phyloP scores from a whole-genome alignment of 2,329 filamentous ascomycete genomes.

The Amesomyces nigricolor region DNA sequence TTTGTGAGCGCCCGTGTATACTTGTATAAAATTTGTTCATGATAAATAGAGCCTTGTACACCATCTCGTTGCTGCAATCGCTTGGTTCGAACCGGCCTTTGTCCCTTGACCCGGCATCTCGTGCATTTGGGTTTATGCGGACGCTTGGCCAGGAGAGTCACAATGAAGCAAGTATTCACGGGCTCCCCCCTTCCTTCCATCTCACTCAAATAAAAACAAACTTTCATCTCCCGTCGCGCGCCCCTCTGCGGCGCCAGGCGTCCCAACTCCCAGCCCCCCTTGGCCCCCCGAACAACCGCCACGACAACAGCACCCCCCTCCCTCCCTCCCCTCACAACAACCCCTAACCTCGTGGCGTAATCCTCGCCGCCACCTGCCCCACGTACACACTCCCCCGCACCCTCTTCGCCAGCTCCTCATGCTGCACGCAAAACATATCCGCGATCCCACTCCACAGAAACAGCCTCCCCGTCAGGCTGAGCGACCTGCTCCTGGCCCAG shows the following conservation, averaged over 20 bases:
- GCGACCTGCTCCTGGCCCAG: conserved; percentile 75
- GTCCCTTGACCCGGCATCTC: background rate
- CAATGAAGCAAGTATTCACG: background rate
- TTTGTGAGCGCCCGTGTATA: conserved; percentile 6
- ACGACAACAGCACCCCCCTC: background rate
- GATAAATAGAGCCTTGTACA: conserved; percentile 6
- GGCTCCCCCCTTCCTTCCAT: background rate
- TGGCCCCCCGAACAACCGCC: background rate
- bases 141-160: background rate
- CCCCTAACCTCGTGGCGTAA: conserved; percentile 27
- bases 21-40: conserved; percentile 11
- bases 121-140: background rate
- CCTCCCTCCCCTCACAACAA: background rate
- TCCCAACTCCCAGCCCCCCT: no score
- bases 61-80: background rate
- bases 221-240: no score
- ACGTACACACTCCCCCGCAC: conserved; percentile 31
- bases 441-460: conserved; percentile 59
- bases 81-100: background rate
- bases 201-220: background rate
- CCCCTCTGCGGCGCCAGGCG: no score
- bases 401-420: conserved; percentile 53
- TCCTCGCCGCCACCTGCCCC: conserved; percentile 9
- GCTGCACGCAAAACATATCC: conserved; percentile 79
- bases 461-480: conserved; percentile 81